phyloP scores from a whole-genome alignment of 2,329 filamentous ascomycete genomes.

The Aspergillus sp. region DNA sequence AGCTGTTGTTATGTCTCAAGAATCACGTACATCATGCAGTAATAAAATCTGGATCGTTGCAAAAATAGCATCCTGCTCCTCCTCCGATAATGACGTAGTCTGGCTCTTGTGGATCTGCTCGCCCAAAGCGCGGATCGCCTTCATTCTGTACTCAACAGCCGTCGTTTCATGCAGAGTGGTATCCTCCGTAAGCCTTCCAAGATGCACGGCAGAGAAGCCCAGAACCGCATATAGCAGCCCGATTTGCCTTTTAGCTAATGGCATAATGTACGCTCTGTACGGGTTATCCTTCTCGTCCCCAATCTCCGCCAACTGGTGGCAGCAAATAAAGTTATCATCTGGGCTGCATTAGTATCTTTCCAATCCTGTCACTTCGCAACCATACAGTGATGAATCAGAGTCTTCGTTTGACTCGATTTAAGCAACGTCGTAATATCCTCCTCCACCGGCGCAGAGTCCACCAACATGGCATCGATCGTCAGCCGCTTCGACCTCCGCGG shows the following conservation, averaged over 20 bases:
- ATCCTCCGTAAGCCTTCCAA: slow-evolving; percentile 23
- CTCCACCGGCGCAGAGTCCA: not conserved
- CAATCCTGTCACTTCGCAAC: no score
- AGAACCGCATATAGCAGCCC: slow-evolving; percentile 29
- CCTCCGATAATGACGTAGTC: slow-evolving; percentile 19
- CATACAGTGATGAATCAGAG: slow-evolving; percentile 25
- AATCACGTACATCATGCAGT: slow-evolving; percentile 29
- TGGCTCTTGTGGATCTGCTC: slow-evolving; percentile 28
- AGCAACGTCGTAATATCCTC: slow-evolving; percentile 7
- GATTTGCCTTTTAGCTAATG: slow-evolving; percentile 28
- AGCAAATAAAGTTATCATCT: slow-evolving; percentile 30
- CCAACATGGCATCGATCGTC: not conserved
- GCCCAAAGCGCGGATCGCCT: slow-evolving; percentile 28
- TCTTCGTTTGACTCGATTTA: slow-evolving; percentile 13
- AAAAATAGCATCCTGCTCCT: slow-evolving; percentile 30
- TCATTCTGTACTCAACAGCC: slow-evolving; percentile 29
- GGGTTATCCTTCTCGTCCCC: slow-evolving; percentile 24
- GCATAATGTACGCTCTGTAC: slow-evolving; percentile 29
- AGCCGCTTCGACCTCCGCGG: not conserved
- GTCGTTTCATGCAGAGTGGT: slow-evolving; percentile 22
- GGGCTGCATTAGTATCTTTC: not conserved
- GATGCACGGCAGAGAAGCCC: slow-evolving; percentile 29
- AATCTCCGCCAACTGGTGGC: slow-evolving; percentile 30
- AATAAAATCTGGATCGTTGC: slow-evolving; percentile 32
- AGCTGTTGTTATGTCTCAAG: not conserved